These are phyloP conservation scores for Avena insularis DNA, from an alignment of 176 grass and related monocot genomes.

Conservation along the genomic window DNA sequence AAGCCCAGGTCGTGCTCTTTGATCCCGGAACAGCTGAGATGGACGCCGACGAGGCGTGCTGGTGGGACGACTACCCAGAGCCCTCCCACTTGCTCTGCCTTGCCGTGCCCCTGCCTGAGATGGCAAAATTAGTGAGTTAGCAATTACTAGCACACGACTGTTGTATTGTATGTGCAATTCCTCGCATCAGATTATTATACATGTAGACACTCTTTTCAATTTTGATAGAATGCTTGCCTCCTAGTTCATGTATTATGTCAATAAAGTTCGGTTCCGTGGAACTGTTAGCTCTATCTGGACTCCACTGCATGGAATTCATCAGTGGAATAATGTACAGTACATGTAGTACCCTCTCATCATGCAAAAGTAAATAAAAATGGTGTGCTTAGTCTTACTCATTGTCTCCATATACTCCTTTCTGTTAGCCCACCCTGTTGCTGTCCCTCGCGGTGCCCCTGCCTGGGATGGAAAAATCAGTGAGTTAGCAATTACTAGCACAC, in stretches of 20 bases:
- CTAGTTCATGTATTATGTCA: conserved; percentile 8
- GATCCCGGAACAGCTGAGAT: conserved; percentile 17
- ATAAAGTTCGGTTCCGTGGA: neutral
- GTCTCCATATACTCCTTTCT: neutral
- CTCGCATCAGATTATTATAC: neutral
- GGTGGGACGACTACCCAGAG: conserved; percentile 11
- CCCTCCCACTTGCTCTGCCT: conserved; percentile 58
- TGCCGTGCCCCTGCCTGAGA: conserved; percentile 57
- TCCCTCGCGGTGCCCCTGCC: conserved; percentile 64
- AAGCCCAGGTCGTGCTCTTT: conserved; percentile 20
- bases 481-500: conserved; percentile 15
- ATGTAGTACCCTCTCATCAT: neutral
- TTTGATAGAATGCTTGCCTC: neutral
- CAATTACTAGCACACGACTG: neutral
- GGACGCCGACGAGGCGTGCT: conserved; percentile 42
- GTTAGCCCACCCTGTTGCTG: conserved; percentile 45
- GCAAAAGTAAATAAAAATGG: neutral
- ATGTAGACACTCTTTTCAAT: conserved; percentile 19
- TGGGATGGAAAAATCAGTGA: conserved; percentile 43
- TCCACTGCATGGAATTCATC: neutral
- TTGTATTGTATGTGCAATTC: conserved; percentile 35
- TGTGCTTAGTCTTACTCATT: neutral
- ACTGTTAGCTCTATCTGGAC: neutral
- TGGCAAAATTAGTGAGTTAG: conserved; percentile 45
- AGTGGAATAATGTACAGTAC: neutral